A percentile compares a stretch with the other conserved stretches of the same genome.
These are phyloP conservation scores for Camillea tinctor DNA, from an alignment of 2,329 filamentous ascomycete species.

Conservation along the genomic window DNA sequence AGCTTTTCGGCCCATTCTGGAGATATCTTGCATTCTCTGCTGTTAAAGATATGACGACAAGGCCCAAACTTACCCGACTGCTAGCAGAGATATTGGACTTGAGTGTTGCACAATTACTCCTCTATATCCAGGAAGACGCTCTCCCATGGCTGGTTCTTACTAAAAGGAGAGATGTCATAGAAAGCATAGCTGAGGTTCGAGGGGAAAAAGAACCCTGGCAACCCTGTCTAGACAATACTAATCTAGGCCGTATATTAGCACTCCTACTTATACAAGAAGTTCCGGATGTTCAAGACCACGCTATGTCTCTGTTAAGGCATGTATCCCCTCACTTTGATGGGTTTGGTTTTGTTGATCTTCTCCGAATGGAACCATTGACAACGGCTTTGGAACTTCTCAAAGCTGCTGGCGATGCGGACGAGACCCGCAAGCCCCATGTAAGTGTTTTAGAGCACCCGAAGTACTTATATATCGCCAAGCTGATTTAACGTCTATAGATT, in stretches of 20 bases:
- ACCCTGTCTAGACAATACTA: constrained; percentile 54
- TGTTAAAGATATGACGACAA: constrained; percentile 75
- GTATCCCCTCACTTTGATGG: constrained; percentile 70
- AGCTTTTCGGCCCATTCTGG: constrained; percentile 86
- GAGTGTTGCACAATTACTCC: constrained; percentile 70
- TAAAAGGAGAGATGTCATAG: constrained; percentile 74
- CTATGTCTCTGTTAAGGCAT: constrained; percentile 66
- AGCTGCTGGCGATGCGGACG: constrained; percentile 67
- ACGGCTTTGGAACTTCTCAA: constrained; percentile 83
- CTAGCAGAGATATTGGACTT: constrained; percentile 80
- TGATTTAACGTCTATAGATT: constrained; percentile 38
- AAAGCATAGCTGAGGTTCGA: constrained; percentile 75
- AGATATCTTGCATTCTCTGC: constrained; percentile 77
- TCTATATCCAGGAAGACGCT: constrained; percentile 75
- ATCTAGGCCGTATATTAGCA: constrained; percentile 58
- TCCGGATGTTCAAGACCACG: constrained; percentile 59
- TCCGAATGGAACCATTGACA: constrained; percentile 72
- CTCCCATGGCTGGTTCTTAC: constrained; percentile 83
- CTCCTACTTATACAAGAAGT: constrained; percentile 58
- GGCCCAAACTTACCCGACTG: constrained; percentile 78
- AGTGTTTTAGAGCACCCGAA: constrained; percentile 25
- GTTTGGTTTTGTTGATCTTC: constrained; percentile 63
- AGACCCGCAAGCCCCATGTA: constrained; percentile 56
- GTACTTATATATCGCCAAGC: background rate
- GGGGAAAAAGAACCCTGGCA: constrained; percentile 63